Evolutionary conservation across 148 eudicot genomes (phyloP).

Genomic region (Salicornia ramosissima): DNA sequence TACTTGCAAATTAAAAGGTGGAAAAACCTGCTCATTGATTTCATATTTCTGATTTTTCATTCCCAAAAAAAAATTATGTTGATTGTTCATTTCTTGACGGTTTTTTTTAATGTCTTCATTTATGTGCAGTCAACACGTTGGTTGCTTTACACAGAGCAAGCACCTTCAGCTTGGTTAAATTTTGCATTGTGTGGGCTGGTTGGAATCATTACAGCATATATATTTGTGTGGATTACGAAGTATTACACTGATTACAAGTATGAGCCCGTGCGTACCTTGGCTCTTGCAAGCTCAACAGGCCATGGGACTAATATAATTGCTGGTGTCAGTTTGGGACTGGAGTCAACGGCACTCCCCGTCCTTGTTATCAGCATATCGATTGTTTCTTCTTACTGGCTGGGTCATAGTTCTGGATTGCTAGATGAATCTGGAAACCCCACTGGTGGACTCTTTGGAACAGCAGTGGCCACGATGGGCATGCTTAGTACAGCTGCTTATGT

Average conservation of each 20-base stretch:
- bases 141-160: constrained; percentile 98
- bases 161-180: constrained; percentile 97
- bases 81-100: neutral
- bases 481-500: constrained; percentile 99
- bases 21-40: neutral
- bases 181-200: constrained; percentile 93
- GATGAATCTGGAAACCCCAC: constrained; percentile 92
- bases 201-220: constrained; percentile 87
- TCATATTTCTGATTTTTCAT: neutral
- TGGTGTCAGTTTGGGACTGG: constrained; percentile 94
- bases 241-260: constrained; percentile 97
- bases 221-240: constrained; percentile 86
- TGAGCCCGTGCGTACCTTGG: constrained; percentile 91
- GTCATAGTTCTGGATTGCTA: constrained; percentile 84
- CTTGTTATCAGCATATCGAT: constrained; percentile 85
- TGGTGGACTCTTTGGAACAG: constrained; percentile 98
- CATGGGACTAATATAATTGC: constrained; percentile 99
- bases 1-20: no score
- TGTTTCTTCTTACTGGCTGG: constrained; percentile 92
- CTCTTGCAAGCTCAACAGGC: constrained; percentile 88
- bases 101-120: constrained; percentile 6
- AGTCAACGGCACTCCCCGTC: constrained; percentile 96
- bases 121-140: constrained; percentile 86
- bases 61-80: neutral
- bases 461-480: constrained; percentile 99